phyloP scores from a whole-genome alignment of 306 rosid genomes.

The Cicer pinnatifidum region DNA sequence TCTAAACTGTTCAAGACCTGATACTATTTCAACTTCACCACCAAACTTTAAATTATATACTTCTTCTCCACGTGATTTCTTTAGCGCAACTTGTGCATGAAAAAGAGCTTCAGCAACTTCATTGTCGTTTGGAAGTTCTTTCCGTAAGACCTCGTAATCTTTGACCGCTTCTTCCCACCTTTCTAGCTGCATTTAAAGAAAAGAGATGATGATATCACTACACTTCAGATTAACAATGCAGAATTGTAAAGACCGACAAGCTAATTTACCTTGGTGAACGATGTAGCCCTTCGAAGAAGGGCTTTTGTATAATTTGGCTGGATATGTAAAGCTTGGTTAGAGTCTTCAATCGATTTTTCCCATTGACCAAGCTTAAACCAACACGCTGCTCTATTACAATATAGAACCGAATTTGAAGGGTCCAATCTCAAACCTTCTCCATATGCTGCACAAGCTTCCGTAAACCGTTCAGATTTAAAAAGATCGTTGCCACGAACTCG shows the following conservation, averaged over 20 bases:
- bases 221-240: neutral
- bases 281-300: conserved; percentile 95
- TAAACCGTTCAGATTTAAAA: conserved; percentile 87
- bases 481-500: conserved; percentile 91
- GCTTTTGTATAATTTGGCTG: conserved; percentile 88
- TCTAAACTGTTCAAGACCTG: conserved; percentile 77
- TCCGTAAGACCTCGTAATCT: conserved; percentile 79
- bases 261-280: conserved; percentile 75
- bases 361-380: conserved; percentile 94
- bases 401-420: conserved; percentile 80
- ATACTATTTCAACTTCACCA: conserved; percentile 87
- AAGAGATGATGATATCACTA: conserved; percentile 30
- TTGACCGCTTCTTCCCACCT: conserved; percentile 82
- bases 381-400: conserved; percentile 95
- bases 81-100: conserved; percentile 83
- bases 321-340: conserved; percentile 76
- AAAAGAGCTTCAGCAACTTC: conserved; percentile 90
- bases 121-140: conserved; percentile 75
- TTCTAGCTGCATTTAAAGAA: conserved; percentile 67
- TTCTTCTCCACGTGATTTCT: conserved; percentile 91
- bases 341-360: conserved; percentile 87
- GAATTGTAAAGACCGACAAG: neutral
- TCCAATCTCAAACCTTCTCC: conserved; percentile 88
- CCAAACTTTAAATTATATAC: conserved; percentile 83
- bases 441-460: conserved; percentile 88